phyloP scores from a whole-genome alignment of 495 filamentous ascomycete genomes.

The Penicillium soppii region DNA sequence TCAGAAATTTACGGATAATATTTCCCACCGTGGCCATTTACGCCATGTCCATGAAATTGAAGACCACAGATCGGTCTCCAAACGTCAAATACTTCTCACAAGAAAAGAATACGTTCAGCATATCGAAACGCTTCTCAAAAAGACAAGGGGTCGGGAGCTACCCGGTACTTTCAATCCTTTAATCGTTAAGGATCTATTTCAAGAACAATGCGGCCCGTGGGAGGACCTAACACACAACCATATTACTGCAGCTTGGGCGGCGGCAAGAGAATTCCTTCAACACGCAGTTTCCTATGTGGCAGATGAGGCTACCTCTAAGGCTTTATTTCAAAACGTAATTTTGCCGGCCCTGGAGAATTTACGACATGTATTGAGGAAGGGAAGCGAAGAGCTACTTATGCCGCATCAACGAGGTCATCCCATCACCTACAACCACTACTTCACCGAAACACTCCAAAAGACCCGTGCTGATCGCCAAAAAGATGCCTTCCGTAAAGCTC shows the following conservation, averaged over 20 bases:
- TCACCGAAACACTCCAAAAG: constrained; percentile 48
- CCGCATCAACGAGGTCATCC: constrained; percentile 22
- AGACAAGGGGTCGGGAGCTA: constrained; percentile 45
- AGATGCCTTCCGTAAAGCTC: constrained; percentile 3
- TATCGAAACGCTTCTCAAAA: constrained; percentile 37
- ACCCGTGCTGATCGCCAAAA: constrained; percentile 25
- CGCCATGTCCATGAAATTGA: constrained; percentile 12
- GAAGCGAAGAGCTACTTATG: constrained; percentile 19
- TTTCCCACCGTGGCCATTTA: constrained; percentile 45
- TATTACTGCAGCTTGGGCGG: constrained; percentile 31
- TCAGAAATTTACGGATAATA: constrained; percentile 47
- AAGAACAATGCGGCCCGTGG: constrained; percentile 49
- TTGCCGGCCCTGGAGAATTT: constrained; percentile 32
- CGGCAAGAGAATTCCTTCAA: constrained; percentile 36
- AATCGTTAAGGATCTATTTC: constrained; percentile 50
- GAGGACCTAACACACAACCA: constrained; percentile 36
- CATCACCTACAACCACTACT: constrained; percentile 60
- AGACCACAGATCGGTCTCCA: constrained; percentile 1
- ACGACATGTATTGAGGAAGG: constrained; percentile 20
- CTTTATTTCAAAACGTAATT: constrained; percentile 39
- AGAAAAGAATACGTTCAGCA: constrained; percentile 38
- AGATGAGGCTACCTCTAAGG: constrained; percentile 35
- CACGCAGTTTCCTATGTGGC: constrained; percentile 30
- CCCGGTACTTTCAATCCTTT: constrained; percentile 53
- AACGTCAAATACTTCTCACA: constrained; percentile 21